Evolutionary conservation across 2,329 filamentous ascomycete genomes (phyloP).

Genomic region (Sphaerulina vaccinii): DNA sequence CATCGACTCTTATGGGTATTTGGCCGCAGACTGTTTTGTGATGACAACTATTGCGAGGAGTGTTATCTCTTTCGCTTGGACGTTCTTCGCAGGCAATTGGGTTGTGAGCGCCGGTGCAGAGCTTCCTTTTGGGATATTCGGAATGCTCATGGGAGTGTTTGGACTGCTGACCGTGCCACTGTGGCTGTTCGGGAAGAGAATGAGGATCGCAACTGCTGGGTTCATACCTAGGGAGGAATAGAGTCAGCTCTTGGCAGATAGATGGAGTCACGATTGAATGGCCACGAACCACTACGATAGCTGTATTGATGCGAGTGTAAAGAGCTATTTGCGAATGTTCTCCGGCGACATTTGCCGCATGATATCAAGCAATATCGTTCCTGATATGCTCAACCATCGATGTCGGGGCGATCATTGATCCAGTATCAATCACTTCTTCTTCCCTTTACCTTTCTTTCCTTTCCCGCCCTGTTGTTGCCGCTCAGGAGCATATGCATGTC

Average conservation of each 20-base stretch:
- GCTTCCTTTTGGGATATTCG: slow-evolving; percentile 55
- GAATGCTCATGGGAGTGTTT: slow-evolving; percentile 53
- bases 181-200: slow-evolving; percentile 42
- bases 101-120: slow-evolving; percentile 45
- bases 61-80: slow-evolving; percentile 55
- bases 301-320: too few species aligned
- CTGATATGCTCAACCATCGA: too few species aligned
- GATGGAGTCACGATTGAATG: too few species aligned
- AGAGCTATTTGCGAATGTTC: too few species aligned
- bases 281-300: too few species aligned
- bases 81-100: slow-evolving; percentile 55
- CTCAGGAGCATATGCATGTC: slow-evolving; percentile 45
- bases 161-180: slow-evolving; percentile 40
- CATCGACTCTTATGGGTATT: slow-evolving; percentile 51
- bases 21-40: slow-evolving; percentile 55
- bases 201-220: slow-evolving; percentile 42
- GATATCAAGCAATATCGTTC: too few species aligned
- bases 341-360: too few species aligned
- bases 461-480: slow-evolving; percentile 29
- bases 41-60: slow-evolving; percentile 52
- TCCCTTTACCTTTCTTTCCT: slow-evolving; percentile 52
- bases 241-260: too few species aligned
- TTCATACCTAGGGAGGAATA: slow-evolving; percentile 10
- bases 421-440: slow-evolving; percentile 36
- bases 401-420: too few species aligned